These are phyloP conservation scores for Pharus latifolius DNA, from an alignment of 176 grass and related monocot species.

Conservation along the genomic window DNA sequence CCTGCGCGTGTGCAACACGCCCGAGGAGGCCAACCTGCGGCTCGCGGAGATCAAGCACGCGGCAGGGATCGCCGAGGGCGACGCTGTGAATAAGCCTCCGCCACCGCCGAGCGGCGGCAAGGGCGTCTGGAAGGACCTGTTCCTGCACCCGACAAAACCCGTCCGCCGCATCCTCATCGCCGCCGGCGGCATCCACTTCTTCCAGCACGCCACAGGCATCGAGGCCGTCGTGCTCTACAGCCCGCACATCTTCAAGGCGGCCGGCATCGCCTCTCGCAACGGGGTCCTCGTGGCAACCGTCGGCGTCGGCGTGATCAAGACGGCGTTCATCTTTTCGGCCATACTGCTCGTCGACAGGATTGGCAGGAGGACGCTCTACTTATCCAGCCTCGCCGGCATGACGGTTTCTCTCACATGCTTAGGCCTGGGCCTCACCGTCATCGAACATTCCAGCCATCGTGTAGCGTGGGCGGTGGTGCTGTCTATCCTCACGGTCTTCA, in stretches of 20 bases:
- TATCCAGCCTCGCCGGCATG: slow-evolving; percentile 39
- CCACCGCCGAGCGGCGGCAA: background rate
- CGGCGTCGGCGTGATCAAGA: slow-evolving; percentile 38
- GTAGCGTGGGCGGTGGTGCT: slow-evolving; percentile 25
- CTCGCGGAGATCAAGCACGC: slow-evolving; percentile 29
- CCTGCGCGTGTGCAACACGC: background rate
- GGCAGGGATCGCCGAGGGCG: background rate
- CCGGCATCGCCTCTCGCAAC: slow-evolving; percentile 21
- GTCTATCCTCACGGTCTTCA: slow-evolving; percentile 23
- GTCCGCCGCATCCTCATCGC: slow-evolving; percentile 21
- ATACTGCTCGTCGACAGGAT: slow-evolving; percentile 36
- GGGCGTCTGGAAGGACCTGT: slow-evolving; percentile 47
- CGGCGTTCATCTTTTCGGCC: slow-evolving; percentile 23
- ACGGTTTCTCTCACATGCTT: slow-evolving; percentile 21
- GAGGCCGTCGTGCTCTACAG: slow-evolving; percentile 57
- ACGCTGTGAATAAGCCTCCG: background rate
- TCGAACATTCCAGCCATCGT: slow-evolving; percentile 13
- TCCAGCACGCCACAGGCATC: slow-evolving; percentile 39
- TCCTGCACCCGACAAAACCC: slow-evolving; percentile 25
- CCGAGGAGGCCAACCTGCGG: slow-evolving; percentile 9
- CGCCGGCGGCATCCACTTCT: slow-evolving; percentile 32
- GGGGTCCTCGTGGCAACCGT: slow-evolving; percentile 32
- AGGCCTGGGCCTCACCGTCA: slow-evolving; percentile 21
- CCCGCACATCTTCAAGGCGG: slow-evolving; percentile 42
- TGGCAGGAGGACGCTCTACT: slow-evolving; percentile 16